Conservation (phyloP, 2,329 filamentous ascomycete species). For the Penicillium crustosum region DNA sequence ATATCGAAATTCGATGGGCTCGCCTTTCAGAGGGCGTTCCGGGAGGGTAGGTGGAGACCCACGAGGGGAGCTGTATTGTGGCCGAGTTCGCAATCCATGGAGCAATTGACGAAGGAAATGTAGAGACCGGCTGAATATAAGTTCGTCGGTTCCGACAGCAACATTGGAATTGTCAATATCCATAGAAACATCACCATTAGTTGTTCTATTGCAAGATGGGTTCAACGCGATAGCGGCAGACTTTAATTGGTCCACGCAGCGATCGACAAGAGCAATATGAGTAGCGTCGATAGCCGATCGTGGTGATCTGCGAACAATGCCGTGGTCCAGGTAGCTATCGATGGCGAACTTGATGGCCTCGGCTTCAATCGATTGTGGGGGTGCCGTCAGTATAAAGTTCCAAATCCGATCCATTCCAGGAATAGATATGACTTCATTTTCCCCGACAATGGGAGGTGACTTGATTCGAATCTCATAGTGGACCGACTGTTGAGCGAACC, state of each 20-base stretch:
- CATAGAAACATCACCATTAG: conserved; percentile 54
- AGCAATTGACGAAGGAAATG: conserved; percentile 68
- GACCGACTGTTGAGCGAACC: conserved; percentile 45
- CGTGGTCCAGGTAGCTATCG: conserved; percentile 65
- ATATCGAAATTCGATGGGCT: conserved; percentile 67
- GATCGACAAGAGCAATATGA: conserved; percentile 69
- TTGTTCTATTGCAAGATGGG: conserved; percentile 45
- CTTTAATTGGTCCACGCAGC: conserved; percentile 70
- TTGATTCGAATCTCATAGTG: conserved; percentile 57
- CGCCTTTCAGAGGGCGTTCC: conserved; percentile 58
- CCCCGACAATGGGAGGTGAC: conserved; percentile 48
- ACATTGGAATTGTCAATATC: conserved; percentile 50
- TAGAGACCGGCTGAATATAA: conserved; percentile 67
- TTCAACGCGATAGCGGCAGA: conserved; percentile 61
- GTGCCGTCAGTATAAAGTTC: conserved; percentile 73
- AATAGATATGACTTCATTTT: conserved; percentile 44
- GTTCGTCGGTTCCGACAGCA: conserved; percentile 56
- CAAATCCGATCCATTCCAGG: conserved; percentile 71
- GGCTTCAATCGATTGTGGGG: conserved; percentile 63
- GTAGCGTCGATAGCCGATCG: conserved; percentile 53
- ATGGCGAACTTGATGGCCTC: conserved; percentile 70
- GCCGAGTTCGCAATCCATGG: conserved; percentile 50
- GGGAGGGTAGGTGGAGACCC: conserved; percentile 61
- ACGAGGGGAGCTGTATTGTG: conserved; percentile 61
- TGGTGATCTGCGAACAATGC: conserved; percentile 43